These are phyloP conservation scores for Apostasia ramifera DNA, from an alignment of 106 monocot species.

Conservation along the genomic window DNA sequence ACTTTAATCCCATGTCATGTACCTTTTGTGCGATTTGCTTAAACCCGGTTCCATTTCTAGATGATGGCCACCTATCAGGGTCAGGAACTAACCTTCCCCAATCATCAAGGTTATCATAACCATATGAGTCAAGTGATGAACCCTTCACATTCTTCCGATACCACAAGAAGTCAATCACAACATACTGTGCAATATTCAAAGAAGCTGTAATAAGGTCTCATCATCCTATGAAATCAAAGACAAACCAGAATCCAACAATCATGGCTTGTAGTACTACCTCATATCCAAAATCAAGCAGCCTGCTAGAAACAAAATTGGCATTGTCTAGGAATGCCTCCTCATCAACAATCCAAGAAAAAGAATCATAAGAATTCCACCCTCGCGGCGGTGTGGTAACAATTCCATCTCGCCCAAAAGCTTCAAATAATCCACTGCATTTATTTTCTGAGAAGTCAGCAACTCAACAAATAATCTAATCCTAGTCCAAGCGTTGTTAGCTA, in stretches of 20 bases:
- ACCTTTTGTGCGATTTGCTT: slow-evolving; percentile 57
- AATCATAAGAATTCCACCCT: slow-evolving; percentile 98
- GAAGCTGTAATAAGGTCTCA: background rate
- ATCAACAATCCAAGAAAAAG: slow-evolving; percentile 77
- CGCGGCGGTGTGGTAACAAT: slow-evolving; percentile 50
- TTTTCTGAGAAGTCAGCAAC: too few species aligned
- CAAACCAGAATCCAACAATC: background rate
- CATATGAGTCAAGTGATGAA: slow-evolving; percentile 43
- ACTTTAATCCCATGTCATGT: slow-evolving; percentile 87
- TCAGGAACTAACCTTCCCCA: slow-evolving; percentile 85
- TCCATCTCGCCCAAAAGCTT: slow-evolving; percentile 4
- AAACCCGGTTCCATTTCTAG: slow-evolving; percentile 57
- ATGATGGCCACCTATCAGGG: slow-evolving; percentile 79
- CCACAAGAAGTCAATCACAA: slow-evolving; percentile 89
- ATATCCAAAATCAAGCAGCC: slow-evolving; percentile 53
- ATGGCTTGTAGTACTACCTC: slow-evolving; percentile 40
- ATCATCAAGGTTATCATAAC: slow-evolving; percentile 64
- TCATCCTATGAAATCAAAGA: background rate
- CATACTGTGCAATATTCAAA: slow-evolving; percentile 44
- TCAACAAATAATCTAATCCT: background rate
- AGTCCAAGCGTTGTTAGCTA: background rate
- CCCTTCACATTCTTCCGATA: slow-evolving; percentile 64
- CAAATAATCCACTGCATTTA: slow-evolving; percentile 19
- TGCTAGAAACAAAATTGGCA: slow-evolving; percentile 59
- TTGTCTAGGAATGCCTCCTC: slow-evolving; percentile 69